Conservation (phyloP, 805 yeast species). For the Hanseniaspora lindneri region DNA sequence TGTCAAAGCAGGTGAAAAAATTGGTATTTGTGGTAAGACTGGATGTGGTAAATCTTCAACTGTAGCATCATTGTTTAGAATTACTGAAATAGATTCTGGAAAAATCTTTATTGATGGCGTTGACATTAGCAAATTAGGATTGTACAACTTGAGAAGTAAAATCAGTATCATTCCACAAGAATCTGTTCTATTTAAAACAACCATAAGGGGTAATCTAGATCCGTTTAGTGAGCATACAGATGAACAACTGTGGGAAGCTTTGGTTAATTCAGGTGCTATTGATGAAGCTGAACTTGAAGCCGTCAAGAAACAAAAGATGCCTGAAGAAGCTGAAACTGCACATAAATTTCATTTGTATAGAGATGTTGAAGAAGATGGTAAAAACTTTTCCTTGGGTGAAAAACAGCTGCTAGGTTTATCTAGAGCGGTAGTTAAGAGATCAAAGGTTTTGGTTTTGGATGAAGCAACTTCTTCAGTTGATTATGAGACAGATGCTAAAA, state of each 20-base stretch:
- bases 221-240: slow-evolving; percentile 55
- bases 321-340: slow-evolving; percentile 22
- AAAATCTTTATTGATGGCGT: slow-evolving; percentile 54
- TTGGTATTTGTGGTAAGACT: slow-evolving; percentile 59
- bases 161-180: slow-evolving; percentile 82
- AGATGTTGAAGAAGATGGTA: slow-evolving; percentile 49
- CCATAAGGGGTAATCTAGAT: slow-evolving; percentile 64
- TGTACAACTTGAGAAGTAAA: slow-evolving; percentile 54
- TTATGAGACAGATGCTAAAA: slow-evolving; percentile 49
- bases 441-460: slow-evolving; percentile 46
- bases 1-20: slow-evolving; percentile 42
- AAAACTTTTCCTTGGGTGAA: slow-evolving; percentile 54
- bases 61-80: slow-evolving; percentile 58
- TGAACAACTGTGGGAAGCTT: slow-evolving; percentile 53
- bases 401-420: slow-evolving; percentile 52
- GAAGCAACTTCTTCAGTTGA: slow-evolving; percentile 63
- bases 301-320: slow-evolving; percentile 27
- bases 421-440: slow-evolving; percentile 47
- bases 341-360: slow-evolving; percentile 53
- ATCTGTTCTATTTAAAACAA: slow-evolving; percentile 72
- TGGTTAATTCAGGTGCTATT: slow-evolving; percentile 48
- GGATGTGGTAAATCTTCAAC: slow-evolving; percentile 69
- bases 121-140: slow-evolving; percentile 52
- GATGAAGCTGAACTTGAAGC: slow-evolving; percentile 30
- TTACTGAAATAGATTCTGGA: slow-evolving; percentile 47